Base-by-base conservation (phyloP, 345 rosid species). In the Salix exigua region DNA sequence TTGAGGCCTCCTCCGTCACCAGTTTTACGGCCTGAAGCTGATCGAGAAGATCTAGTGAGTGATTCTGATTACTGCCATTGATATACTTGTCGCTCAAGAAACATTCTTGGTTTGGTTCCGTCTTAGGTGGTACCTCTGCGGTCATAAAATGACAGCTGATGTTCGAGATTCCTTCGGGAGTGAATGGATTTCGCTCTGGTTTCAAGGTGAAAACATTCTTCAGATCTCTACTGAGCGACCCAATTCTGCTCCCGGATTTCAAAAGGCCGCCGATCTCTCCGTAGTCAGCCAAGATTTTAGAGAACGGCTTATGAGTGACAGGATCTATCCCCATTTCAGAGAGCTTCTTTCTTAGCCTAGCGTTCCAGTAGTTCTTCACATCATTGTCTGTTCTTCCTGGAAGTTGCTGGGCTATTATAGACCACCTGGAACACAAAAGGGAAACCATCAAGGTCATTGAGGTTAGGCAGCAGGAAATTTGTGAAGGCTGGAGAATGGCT, bases 381-480 rank as follows among this genome's bases (percentile, higher is more conserved):
- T 96, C 98, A 63, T 93, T 93, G 80, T 93, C 98, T 40, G 96
- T 93, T 85, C 97, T 89, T 23, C 98, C 99, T 3, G 97, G 96
- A 18, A 96, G 87, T 23, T 89, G 98, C 73, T 92, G 97, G 66
- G 99, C 99, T 76, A 93, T 93, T 66, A 96, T 86, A 31, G 94
- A 82, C 98, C 98, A 93, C 87, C 99, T 93, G 81, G n/a, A 67
- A 50, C 55, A 73, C 37, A 4, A 42, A 12, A 53, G 21, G 6
- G 30, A n/a, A 60, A 30, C 72, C 37, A 61, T 23, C 37, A 33
- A 50, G 6, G 19, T 50, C 21, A 19, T 50, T 50, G 55, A 50
- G 55, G 21, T 5, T 5, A 50, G 55, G 55, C 8, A 50, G 55
- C 44, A 40, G 44, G 46, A 11, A 42, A 42, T 10, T 42, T 42